phyloP scores from a whole-genome alignment of 768 basidiomycete species.

The Fomitopsis serialis region DNA sequence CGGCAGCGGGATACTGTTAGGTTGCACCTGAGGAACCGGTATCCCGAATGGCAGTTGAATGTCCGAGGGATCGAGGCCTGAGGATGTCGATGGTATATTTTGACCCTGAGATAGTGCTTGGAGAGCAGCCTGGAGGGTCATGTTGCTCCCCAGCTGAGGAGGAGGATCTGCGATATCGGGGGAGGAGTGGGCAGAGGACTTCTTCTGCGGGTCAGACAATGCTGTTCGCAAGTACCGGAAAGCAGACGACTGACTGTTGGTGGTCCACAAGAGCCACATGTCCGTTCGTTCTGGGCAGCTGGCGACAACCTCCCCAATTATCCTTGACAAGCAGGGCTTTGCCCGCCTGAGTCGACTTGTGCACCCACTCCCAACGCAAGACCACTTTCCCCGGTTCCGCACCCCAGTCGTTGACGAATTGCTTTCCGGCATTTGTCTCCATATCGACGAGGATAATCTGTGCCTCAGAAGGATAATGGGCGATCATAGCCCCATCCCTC shows the following conservation, averaged over 20 bases:
- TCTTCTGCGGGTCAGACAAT: slow-evolving; percentile 29
- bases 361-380: slow-evolving; percentile 49
- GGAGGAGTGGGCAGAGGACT: slow-evolving; percentile 62
- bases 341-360: slow-evolving; percentile 37
- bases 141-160: not conserved
- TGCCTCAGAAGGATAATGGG: slow-evolving; percentile 45
- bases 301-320: slow-evolving; percentile 17
- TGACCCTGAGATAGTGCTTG: not conserved
- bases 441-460: slow-evolving; percentile 57
- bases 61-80: not conserved
- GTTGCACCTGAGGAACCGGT: too few relatives aligned
- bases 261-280: slow-evolving; percentile 14
- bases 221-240: slow-evolving; percentile 8
- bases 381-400: slow-evolving; percentile 42
- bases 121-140: too few relatives aligned
- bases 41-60: too few relatives aligned
- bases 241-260: slow-evolving; percentile 39
- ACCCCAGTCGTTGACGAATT: slow-evolving; percentile 57
- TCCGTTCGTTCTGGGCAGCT: not conserved
- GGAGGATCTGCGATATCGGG: not conserved
- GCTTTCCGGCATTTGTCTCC: slow-evolving; percentile 42
- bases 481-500: slow-evolving; percentile 52
- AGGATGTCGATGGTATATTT: not conserved
- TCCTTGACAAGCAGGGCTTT: slow-evolving; percentile 42
- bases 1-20: too few relatives aligned